phyloP scores from a whole-genome alignment of 768 basidiomycete genomes.

The Leucogyrophana mollusca region DNA sequence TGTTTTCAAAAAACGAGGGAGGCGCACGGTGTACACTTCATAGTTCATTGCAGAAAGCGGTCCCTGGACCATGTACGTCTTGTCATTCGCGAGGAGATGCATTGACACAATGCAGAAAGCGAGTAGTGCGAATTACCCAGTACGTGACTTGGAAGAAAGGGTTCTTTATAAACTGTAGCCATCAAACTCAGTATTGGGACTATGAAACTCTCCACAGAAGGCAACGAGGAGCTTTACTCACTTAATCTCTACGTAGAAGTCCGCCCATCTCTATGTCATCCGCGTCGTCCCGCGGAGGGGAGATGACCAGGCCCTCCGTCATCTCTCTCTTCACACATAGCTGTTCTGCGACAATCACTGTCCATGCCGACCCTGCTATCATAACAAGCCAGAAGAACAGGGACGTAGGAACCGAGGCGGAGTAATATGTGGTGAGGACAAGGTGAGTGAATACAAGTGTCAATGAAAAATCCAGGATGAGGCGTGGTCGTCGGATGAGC shows the following conservation, averaged over 20 bases:
- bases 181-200: no score
- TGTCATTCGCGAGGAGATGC: background rate
- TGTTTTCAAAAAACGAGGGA: no score
- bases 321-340: conserved; percentile 90
- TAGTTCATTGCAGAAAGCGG: no score
- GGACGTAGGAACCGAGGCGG: conserved; percentile 71
- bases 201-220: background rate
- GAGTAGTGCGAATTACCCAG: background rate
- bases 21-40: no score
- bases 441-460: conserved; percentile 92
- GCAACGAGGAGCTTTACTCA: conserved; percentile 38
- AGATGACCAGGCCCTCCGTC: conserved; percentile 73
- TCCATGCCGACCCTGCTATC: conserved; percentile 64
- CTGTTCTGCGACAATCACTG: conserved; percentile 84
- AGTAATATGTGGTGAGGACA: conserved; percentile 87
- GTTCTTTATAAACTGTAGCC: no score
- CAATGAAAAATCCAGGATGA: conserved; percentile 91
- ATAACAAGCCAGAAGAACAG: conserved; percentile 91
- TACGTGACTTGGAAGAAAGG: background rate
- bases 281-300: conserved; percentile 38
- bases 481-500: conserved; percentile 86
- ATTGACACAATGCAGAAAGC: background rate
- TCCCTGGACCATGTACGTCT: no score
- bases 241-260: conserved; percentile 56
- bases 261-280: conserved; percentile 58